Conservation (phyloP, 495 filamentous ascomycete species). For the Apiosordaria backusii region DNA sequence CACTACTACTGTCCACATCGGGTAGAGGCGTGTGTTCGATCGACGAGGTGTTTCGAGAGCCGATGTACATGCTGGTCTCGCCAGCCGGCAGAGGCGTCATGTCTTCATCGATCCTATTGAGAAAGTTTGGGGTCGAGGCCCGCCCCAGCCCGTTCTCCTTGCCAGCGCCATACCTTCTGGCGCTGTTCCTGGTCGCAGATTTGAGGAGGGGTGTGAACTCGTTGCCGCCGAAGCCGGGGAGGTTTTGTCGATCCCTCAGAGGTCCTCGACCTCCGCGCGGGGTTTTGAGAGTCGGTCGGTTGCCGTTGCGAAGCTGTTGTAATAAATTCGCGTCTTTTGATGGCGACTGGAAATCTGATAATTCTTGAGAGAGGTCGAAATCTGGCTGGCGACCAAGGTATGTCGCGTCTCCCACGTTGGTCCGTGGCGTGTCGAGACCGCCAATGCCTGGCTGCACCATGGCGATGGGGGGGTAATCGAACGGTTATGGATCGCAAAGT, state of each 20-base stretch:
- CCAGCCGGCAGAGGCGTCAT: conserved; percentile 57
- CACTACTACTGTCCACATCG: conserved; percentile 67
- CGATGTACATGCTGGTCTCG: conserved; percentile 66
- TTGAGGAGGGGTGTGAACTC: conserved; percentile 95
- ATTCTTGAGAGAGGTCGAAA: conserved; percentile 74
- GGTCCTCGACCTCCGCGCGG: conserved; percentile 60
- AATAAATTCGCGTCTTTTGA: conserved; percentile 72
- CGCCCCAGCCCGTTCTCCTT: conserved; percentile 45
- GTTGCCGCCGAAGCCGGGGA: conserved; percentile 58
- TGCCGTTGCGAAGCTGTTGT: conserved; percentile 61
- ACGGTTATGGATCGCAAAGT: not conserved
- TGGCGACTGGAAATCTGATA: conserved; percentile 76
- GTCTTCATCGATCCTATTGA: conserved; percentile 60
- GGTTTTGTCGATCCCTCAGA: conserved; percentile 64
- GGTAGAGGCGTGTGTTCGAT: conserved; percentile 57
- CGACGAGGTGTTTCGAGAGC: conserved; percentile 51
- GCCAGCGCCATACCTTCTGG: conserved; percentile 53
- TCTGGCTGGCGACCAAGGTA: conserved; percentile 67
- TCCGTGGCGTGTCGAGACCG: conserved; percentile 75
- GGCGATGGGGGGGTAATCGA: conserved; percentile 14
- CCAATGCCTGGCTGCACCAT: conserved; percentile 48
- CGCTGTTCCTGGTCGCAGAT: conserved; percentile 79
- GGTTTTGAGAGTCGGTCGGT: conserved; percentile 61
- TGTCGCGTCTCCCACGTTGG: conserved; percentile 74
- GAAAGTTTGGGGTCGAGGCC: conserved; percentile 63